Evolutionary conservation across 2,329 filamentous ascomycete genomes (phyloP).

Genomic region (Blastomyces emzantsi): DNA sequence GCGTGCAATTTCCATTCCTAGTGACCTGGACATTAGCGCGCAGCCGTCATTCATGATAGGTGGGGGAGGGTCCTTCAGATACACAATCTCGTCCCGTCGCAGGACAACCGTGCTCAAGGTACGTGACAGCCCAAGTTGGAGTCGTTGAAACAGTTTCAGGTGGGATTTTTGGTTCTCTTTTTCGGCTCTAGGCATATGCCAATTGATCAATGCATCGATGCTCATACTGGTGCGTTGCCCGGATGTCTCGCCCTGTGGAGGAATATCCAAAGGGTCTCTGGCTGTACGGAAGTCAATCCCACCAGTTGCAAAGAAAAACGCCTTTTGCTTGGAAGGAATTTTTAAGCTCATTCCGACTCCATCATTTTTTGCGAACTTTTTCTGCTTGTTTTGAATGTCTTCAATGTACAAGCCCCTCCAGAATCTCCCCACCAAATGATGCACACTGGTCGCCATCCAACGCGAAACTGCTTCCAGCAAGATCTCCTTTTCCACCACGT

Average conservation of each 20-base stretch:
- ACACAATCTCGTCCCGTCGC: slow-evolving; percentile 30
- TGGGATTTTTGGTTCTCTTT: slow-evolving; percentile 35
- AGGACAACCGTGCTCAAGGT: slow-evolving; percentile 34
- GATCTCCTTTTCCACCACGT: slow-evolving; percentile 19
- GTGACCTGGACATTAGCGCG: slow-evolving; percentile 44
- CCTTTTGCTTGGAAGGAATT: slow-evolving; percentile 22
- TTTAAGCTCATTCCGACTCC: not conserved
- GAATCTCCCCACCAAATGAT: slow-evolving; percentile 34
- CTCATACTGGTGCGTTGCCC: slow-evolving; percentile 30
- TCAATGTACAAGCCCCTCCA: slow-evolving; percentile 41
- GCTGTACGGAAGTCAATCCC: slow-evolving; percentile 32
- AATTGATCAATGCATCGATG: slow-evolving; percentile 34
- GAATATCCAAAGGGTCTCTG: slow-evolving; percentile 11
- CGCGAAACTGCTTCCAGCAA: slow-evolving; percentile 28
- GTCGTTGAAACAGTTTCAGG: slow-evolving; percentile 39
- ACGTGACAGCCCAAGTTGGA: slow-evolving; percentile 37
- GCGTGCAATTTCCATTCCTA: slow-evolving; percentile 41
- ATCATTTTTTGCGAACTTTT: slow-evolving; percentile 19
- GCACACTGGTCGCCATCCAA: slow-evolving; percentile 34
- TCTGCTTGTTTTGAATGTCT: slow-evolving; percentile 28
- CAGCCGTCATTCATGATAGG: slow-evolving; percentile 47
- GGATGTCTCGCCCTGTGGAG: slow-evolving; percentile 21
- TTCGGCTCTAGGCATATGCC: slow-evolving; percentile 34
- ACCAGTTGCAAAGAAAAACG: slow-evolving; percentile 38
- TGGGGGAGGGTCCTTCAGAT: slow-evolving; percentile 23